A percentile compares a stretch with the other conserved stretches of the same genome.
Conservation (phyloP, 1,284 basidiomycete species). For the Rhodotorula sp. region DNA sequence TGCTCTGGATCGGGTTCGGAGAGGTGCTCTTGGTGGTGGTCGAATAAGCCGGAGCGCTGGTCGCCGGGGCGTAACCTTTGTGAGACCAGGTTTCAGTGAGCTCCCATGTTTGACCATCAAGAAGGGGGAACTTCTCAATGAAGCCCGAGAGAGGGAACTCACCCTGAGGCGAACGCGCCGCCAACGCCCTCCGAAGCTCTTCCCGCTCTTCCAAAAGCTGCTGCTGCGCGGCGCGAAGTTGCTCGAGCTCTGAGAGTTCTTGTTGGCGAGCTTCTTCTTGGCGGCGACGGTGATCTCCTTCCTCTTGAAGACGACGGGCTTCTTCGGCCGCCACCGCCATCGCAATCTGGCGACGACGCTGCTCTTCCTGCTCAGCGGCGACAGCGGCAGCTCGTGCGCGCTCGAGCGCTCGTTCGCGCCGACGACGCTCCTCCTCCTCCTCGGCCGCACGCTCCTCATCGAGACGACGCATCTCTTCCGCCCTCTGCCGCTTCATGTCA, state of each 20-base stretch:
- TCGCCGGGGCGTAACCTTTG: too few species aligned
- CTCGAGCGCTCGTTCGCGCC: constrained; percentile 12
- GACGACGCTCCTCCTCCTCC: constrained; percentile 11
- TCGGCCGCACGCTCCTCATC: constrained; percentile 18
- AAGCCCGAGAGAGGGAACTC: too few species aligned
- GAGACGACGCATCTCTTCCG: constrained; percentile 16
- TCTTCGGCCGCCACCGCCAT: neutral
- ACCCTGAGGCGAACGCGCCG: neutral
- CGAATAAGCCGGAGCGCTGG: neutral
- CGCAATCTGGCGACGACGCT: neutral
- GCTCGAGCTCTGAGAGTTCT: neutral
- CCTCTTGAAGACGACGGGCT: neutral
- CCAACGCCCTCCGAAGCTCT: neutral
- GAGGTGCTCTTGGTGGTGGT: neutral
- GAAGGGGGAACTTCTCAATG: too few species aligned
- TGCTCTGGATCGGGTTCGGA: neutral
- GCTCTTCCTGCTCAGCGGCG: neutral
- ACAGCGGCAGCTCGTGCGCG: neutral
- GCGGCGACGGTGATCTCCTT: neutral
- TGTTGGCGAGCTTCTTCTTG: neutral
- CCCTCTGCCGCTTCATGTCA: constrained; percentile 21
- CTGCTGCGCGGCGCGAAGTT: neutral
- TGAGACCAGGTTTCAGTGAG: too few species aligned
- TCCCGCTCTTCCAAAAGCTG: neutral
- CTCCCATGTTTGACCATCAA: too few species aligned